phyloP scores from a whole-genome alignment of 768 basidiomycete species.

The Saitozyma sp. region DNA sequence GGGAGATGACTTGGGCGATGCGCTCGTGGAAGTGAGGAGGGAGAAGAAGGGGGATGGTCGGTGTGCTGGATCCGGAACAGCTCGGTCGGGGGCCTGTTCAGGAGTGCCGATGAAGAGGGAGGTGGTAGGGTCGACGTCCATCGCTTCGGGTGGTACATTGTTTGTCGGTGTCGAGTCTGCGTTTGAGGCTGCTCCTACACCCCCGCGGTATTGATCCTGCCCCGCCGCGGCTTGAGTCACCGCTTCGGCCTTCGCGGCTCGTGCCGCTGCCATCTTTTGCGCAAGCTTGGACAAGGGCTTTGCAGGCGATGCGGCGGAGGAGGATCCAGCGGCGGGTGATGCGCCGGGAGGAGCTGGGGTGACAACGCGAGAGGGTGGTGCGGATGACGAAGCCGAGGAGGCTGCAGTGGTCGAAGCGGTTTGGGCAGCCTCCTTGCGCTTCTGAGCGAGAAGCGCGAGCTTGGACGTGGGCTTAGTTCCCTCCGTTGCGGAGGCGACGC shows the following conservation, averaged over 20 bases:
- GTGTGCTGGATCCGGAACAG: conserved; percentile 21
- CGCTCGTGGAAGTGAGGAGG: conserved; percentile 16
- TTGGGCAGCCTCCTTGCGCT: conserved; percentile 40
- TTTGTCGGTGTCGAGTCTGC: too few species aligned
- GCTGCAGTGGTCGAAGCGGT: conserved; percentile 26
- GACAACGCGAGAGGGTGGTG: not conserved
- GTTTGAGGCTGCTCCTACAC: too few species aligned
- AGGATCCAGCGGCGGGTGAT: conserved; percentile 2
- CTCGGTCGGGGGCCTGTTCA: conserved; percentile 1
- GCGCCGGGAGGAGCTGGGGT: conserved; percentile 6
- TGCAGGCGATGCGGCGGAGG: conserved; percentile 3
- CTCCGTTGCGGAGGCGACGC: conserved; percentile 1
- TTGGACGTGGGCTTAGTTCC: conserved; percentile 46
- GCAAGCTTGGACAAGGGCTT: conserved; percentile 55
- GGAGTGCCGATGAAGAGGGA: conserved; percentile 2
- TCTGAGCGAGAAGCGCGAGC: conserved; percentile 50
- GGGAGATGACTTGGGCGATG: not conserved
- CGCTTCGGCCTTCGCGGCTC: conserved; percentile 37
- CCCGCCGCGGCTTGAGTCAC: not conserved
- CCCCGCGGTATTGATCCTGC: too few species aligned
- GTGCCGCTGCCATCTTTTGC: conserved; percentile 49
- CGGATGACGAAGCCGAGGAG: conserved; percentile 8
- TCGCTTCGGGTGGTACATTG: not conserved
- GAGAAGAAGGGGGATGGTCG: conserved; percentile 31
- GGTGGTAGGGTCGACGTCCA: not conserved